phyloP scores from a whole-genome alignment of 805 yeast species.

The Barnettozyma sp. region DNA sequence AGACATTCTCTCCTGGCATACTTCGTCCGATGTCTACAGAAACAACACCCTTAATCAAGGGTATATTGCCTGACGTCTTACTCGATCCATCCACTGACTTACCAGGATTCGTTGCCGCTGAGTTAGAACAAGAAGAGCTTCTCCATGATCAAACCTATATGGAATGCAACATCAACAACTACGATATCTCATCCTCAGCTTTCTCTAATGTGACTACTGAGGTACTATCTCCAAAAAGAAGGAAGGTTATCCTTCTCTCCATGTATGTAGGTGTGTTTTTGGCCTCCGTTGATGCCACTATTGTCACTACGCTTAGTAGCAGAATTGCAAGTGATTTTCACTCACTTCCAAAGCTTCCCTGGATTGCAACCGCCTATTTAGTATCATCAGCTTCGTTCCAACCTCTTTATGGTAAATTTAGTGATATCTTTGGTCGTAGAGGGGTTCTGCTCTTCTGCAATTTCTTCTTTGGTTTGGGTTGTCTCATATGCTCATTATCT shows the following conservation, averaged over 20 bases:
- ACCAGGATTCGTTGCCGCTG: constrained; percentile 30
- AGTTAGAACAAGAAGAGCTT: constrained; percentile 27
- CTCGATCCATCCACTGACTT: constrained; percentile 28
- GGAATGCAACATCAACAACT: too few species aligned
- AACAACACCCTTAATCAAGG: constrained; percentile 16
- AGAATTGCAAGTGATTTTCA: constrained; percentile 64
- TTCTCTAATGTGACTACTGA: not conserved
- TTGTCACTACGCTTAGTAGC: constrained; percentile 58
- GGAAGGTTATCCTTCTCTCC: constrained; percentile 32
- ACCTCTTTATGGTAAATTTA: constrained; percentile 63
- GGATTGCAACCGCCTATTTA: constrained; percentile 70
- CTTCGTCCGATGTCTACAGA: not conserved
- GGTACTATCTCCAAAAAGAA: constrained; percentile 14
- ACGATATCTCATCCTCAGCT: constrained; percentile 4
- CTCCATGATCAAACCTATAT: constrained; percentile 16
- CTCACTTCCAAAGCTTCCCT: constrained; percentile 54
- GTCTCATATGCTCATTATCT: constrained; percentile 48
- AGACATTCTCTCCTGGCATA: not conserved
- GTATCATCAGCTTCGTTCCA: constrained; percentile 67
- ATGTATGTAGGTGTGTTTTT: constrained; percentile 45
- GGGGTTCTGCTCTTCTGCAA: constrained; percentile 45
- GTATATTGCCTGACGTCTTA: constrained; percentile 16
- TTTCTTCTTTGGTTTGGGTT: constrained; percentile 49
- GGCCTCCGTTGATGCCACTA: constrained; percentile 62
- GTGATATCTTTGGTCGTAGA: constrained; percentile 68